Evolutionary conservation across 192 early-diverging fungal genomes (phyloP), one percentile per base, ranked within the genome.

Genomic region (Jimgerdemannia lactiflua): DNA sequence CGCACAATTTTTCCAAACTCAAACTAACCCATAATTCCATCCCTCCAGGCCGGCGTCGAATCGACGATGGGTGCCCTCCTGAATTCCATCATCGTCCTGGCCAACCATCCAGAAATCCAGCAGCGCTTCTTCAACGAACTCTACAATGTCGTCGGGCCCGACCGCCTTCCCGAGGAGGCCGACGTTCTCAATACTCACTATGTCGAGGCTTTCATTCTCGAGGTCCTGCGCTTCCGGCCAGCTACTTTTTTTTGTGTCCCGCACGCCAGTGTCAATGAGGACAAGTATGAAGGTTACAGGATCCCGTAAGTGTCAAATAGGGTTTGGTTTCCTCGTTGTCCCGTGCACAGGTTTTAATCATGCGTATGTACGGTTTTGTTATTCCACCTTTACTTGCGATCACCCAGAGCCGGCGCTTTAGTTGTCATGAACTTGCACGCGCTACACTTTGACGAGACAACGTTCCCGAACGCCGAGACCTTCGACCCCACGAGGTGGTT

Each of bases 391-490:
- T 29, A 29, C 29, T 29, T 29, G 29, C 29, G 29, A 29, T 29
- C 29, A 29, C 29, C 29, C 29, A 29, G 49, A 9, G 67, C 67
- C 67, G 19, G 19, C 67, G 19, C 29, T 8, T 39, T 9, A 6
- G 67, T 68, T 9, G 29, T 68, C 67, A 39, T 68, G 67, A 68
- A 68, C 40, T 41, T 68, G 6, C 29, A 20, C 18, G 67, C 67
- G 8, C 7, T 68, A 9, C 67, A 68, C 67, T 68, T 68, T 68
- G 67, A 68, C 40, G 67, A 68, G 40, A 8, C 19, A 10, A 18
- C 9, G 67, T 68, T 39, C 67, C 19, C 19, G 8, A 41, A 68
- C 40, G 29, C 67, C 6, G 19, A 6, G 29, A 68, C 2, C 29
- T 68, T 68, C 18, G 40, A 68, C 40, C 67, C 67, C 7, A 8